Evolutionary conservation across 140 eudicot genomes (phyloP), one percentile per base, ranked within the genome.

Genomic region (Erigeron philadelphicus): DNA sequence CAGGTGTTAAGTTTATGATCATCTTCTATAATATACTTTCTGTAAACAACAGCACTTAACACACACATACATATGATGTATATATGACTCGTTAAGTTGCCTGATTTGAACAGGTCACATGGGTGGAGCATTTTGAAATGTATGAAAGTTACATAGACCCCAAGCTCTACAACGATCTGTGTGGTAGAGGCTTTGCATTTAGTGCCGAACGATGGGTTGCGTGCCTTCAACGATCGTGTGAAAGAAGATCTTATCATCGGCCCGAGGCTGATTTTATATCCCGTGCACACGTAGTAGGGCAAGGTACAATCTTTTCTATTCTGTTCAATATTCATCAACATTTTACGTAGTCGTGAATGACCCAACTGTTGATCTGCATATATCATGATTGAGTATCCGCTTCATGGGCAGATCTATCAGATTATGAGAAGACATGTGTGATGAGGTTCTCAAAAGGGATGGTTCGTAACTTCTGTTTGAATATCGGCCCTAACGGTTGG

Each of bases 71-170:
- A 21, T 21, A 21, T 21, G 0, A 21, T 21, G 25, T 31, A 31
- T 31, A 4, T 31, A 31, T 31, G 4, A 31, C 38, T 2, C 38
- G 38, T 31, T 31, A 4, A 3, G 5, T 31, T 31, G 38, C 38
- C 38, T 31, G 38, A 31, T 31, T 31, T 31, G 38, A 31, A 67
- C 31, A 88, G 96, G 85, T 88, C 31, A 88, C 71, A 10, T 85
- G 93, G 93, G 73, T 88, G 8, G 96, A 88, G 74, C 93, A 86
- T 68, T 71, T 79, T 70, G 94, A 83, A 78, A 67, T 88, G 7
- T 90, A 88, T 70, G 93, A 88, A 44, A 80, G 56, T 75, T 68
- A 66, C 10, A 72, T 76, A 8, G 67, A 79, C 17, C 89, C 81
- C 31, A 79, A 68, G 64, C 80, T 81, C 4, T 88, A 78, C 19